Evolutionary conservation across 768 basidiomycete genomes (phyloP).

Genomic region (Coprinopsis strossmayeri): DNA sequence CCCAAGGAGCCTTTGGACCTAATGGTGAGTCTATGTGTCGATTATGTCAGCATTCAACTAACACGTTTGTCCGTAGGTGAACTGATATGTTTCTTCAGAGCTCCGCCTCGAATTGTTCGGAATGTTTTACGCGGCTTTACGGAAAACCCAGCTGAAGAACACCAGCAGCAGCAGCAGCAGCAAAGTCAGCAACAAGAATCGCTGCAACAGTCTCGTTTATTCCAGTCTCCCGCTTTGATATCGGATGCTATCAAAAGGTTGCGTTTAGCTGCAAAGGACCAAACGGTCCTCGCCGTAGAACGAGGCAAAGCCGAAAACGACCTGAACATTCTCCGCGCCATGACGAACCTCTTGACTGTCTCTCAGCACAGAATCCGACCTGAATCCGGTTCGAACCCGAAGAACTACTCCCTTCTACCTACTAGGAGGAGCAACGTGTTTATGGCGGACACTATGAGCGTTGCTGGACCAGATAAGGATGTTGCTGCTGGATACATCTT

Average conservation of each 20-base stretch:
- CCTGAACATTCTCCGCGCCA: constrained; percentile 61
- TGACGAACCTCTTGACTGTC: constrained; percentile 69
- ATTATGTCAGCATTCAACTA: too few relatives aligned
- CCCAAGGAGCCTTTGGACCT: constrained; percentile 84
- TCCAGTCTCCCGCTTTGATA: constrained; percentile 62
- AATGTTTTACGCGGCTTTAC: constrained; percentile 44
- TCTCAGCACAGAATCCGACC: constrained; percentile 39
- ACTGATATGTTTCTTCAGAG: constrained; percentile 80
- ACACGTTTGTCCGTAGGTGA: constrained; percentile 56
- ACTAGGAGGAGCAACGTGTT: constrained; percentile 53
- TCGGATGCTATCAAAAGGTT: constrained; percentile 71
- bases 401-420: constrained; percentile 36
- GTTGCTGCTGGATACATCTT: constrained; percentile 64
- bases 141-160: constrained; percentile 23
- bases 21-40: constrained; percentile 75
- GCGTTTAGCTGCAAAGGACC: constrained; percentile 55
- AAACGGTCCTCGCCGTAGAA: constrained; percentile 30
- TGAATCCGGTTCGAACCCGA: constrained; percentile 33
- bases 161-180: constrained; percentile 14
- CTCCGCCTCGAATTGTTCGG: constrained; percentile 66
- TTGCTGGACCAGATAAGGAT: constrained; percentile 45
- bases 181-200: constrained; percentile 16
- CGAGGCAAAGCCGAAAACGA: constrained; percentile 40
- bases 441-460: constrained; percentile 44
- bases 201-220: constrained; percentile 26